phyloP scores from a whole-genome alignment of 1,284 basidiomycete genomes.

The Ceratorhiza oryzae-sativae region DNA sequence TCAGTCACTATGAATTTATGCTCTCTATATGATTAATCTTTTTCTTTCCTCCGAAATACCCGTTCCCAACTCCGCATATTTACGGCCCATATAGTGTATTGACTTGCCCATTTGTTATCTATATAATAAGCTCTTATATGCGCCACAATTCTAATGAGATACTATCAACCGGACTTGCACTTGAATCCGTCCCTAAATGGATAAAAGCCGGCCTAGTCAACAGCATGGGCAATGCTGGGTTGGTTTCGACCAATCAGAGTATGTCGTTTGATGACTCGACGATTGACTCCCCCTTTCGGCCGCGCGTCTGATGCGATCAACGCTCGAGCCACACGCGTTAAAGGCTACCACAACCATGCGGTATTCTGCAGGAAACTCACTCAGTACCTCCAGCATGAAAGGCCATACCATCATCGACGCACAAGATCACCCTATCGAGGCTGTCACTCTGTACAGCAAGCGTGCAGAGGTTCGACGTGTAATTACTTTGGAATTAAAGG shows the following conservation, averaged over 20 bases:
- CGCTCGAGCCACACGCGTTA: background rate
- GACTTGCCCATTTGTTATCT: background rate
- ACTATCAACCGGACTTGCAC: too few relatives aligned
- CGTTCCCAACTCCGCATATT: background rate
- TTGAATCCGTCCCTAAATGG: too few relatives aligned
- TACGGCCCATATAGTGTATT: background rate
- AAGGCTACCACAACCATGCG: slow-evolving; percentile 10
- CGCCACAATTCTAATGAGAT: background rate
- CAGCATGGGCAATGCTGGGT: background rate
- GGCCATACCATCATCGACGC: slow-evolving; percentile 44
- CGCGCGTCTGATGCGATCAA: background rate
- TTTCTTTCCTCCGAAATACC: background rate
- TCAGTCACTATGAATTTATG: background rate
- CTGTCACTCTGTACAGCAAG: slow-evolving; percentile 53
- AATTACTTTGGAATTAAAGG: slow-evolving; percentile 50
- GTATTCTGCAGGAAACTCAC: slow-evolving; percentile 2
- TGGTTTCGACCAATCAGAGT: background rate
- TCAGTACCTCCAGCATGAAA: slow-evolving; percentile 25
- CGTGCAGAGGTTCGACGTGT: slow-evolving; percentile 51
- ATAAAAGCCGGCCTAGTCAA: too few relatives aligned
- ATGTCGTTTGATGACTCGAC: background rate
- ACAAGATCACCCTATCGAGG: slow-evolving; percentile 49
- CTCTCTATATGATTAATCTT: too few relatives aligned
- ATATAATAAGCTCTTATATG: slow-evolving; percentile 8
- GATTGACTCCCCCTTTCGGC: background rate